phyloP scores from a whole-genome alignment of 2,329 filamentous ascomycete species.

The Fonsecaea pedrosoi region DNA sequence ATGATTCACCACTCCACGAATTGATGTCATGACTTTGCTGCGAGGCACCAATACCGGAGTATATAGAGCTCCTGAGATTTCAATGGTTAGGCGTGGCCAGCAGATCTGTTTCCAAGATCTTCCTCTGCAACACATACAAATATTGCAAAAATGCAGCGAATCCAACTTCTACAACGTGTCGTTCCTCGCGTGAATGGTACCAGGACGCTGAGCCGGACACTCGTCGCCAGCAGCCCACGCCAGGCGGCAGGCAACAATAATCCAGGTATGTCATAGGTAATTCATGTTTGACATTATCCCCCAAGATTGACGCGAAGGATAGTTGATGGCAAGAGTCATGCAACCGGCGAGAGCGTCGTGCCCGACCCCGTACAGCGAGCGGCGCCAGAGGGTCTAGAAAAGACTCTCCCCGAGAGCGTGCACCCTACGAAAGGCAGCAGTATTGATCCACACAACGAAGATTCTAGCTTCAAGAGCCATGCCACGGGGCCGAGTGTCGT shows the following conservation, averaged over 20 bases:
- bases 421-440: constrained; percentile 3
- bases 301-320: neutral
- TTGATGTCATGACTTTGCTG: constrained; percentile 16
- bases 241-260: constrained; percentile 1
- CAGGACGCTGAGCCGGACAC: constrained; percentile 1
- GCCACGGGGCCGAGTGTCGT: constrained; percentile 11
- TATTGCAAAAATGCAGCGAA: constrained; percentile 1
- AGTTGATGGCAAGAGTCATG: neutral
- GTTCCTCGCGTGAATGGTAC: neutral
- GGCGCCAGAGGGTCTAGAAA: neutral
- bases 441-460: neutral
- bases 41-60: neutral
- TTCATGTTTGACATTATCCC: neutral
- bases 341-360: neutral
- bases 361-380: neutral
- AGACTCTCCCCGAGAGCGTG: neutral
- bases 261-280: neutral
- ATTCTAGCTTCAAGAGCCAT: constrained; percentile 7
- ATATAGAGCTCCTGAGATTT: constrained; percentile 2
- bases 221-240: constrained; percentile 5
- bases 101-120: neutral
- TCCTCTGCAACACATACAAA: neutral
- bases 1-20: constrained; percentile 11
- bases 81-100: neutral
- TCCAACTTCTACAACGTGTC: constrained; percentile 1